Evolutionary conservation across 2,329 filamentous ascomycete genomes (phyloP).

Genomic region (Phialemonium atrogriseum): DNA sequence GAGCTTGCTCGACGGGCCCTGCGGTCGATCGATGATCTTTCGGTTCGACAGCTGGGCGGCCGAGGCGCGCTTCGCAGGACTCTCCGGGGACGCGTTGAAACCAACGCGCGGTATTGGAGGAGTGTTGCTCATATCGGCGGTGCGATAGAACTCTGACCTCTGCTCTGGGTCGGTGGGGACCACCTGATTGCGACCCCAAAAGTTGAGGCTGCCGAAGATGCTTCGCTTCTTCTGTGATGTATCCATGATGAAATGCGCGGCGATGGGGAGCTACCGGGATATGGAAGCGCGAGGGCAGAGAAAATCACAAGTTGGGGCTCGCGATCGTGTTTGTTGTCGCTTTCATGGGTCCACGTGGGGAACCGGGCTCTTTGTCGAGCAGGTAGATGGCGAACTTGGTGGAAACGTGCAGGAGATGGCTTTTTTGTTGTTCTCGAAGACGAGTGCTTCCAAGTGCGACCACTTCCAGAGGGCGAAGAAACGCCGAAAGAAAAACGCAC

Average conservation of each 20-base stretch:
- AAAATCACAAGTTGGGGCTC: not conserved
- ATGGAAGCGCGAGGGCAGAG: conserved; percentile 1
- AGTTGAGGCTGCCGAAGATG: conserved; percentile 14
- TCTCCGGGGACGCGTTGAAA: conserved; percentile 18
- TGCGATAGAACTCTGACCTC: conserved; percentile 3
- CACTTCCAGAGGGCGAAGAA: too few species aligned
- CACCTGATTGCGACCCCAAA: conserved; percentile 6
- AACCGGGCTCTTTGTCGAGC: too few species aligned
- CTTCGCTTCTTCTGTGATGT: conserved; percentile 14
- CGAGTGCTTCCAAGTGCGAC: too few species aligned
- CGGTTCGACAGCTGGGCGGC: conserved; percentile 22
- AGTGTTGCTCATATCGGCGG: conserved; percentile 3
- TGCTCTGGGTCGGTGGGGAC: not conserved
- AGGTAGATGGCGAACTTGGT: too few species aligned
- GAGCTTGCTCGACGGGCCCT: conserved; percentile 22
- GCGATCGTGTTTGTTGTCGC: not conserved
- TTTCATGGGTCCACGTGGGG: conserved; percentile 2
- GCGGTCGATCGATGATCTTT: conserved; percentile 24
- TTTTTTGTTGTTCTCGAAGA: too few species aligned
- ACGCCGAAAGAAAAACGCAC: too few species aligned
- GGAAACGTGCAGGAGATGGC: too few species aligned
- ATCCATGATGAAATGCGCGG: conserved; percentile 13
- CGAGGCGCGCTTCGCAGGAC: conserved; percentile 23
- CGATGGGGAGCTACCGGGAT: not conserved
- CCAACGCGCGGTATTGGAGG: conserved; percentile 11